Evolutionary conservation across 2,329 filamentous ascomycete species (phyloP), one percentile per base, ranked within the genome.

Genomic region (Cadophora sp.): DNA sequence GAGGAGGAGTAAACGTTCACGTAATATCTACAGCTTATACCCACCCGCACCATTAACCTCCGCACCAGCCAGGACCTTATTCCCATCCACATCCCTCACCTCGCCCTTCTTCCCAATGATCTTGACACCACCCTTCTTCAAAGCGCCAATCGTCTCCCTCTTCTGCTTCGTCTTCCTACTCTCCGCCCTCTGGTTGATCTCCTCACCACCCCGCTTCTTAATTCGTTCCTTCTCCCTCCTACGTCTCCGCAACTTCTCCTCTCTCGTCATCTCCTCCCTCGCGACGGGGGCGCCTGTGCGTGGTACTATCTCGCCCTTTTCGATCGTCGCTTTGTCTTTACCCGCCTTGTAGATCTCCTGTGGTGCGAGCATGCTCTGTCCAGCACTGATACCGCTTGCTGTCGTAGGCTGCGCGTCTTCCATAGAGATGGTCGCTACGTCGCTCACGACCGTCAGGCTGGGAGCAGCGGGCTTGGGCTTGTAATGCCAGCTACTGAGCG

Each of bases 401-500:
- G 91, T 93, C 18, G 91, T 90, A 8, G 96, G 95, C 74, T 97
- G 91, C 1, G 94, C 95, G 76, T 99, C 96, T 82, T 99, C 96
- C 91, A 98, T 97, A 72, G 87, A 86, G 71, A 98, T 90, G 3
- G 92, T 93, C n/a, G 94, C 93, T 4, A 96, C 92, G 79, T 98
- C 95, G 30, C 93, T 87, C 41, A 97, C 91, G 64, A 97, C 91
- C 51, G 92, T 94, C 70, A 99, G 87, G 55, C 88, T 87, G n/a
- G 93, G 88, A 61, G 91, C 91, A 1, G 90, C 86, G 13, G 92
- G 90, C 81, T 94, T 96, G 63, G 96, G 96, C 79, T 93, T 94
- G 86, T 97, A 97, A 81, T 97, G 92, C 90, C 93, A 97, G 78
- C 92, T 97, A 79, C 90, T 94, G 70, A 99, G 88, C 30, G 92